Percentiles rank a stretch among this genome's conserved stretches.
Conservation (phyloP, 2,329 filamentous ascomycete genomes). For the Colletotrichum coccodes region DNA sequence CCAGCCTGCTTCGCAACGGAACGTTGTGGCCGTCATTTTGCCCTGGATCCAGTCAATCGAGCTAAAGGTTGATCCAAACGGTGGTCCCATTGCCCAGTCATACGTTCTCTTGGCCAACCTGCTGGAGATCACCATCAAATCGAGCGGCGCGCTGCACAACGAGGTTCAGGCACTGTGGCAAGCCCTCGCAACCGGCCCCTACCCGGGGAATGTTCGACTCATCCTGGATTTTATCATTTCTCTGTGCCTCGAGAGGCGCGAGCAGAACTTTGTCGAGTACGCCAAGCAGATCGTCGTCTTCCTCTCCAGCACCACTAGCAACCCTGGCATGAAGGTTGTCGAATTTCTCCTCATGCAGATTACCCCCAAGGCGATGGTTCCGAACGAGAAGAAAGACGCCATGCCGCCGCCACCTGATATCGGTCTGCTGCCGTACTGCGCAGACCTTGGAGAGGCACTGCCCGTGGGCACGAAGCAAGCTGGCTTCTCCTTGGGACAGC, state of each 20-base stretch:
- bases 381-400: conserved; percentile 81
- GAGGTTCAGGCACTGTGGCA: conserved; percentile 99
- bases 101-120: conserved; percentile 96
- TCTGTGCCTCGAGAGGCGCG: conserved; percentile 89
- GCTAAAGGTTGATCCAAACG: conserved; percentile 89
- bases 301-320: conserved; percentile 79
- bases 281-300: conserved; percentile 99
- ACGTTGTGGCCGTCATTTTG: conserved; percentile 92
- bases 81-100: conserved; percentile 88
- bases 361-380: conserved; percentile 95
- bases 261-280: conserved; percentile 98
- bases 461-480: conserved; percentile 92
- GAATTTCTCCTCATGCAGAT: conserved; percentile 94
- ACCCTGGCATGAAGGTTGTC: conserved; percentile 87
- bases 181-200: conserved; percentile 90
- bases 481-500: conserved; percentile 90
- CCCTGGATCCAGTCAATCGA: conserved; percentile 98
- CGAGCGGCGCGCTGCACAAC: conserved; percentile 87
- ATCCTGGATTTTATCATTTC: conserved; percentile 97
- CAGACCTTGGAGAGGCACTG: conserved; percentile 81
- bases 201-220: conserved; percentile 92
- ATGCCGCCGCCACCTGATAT: conserved; percentile 78
- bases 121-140: conserved; percentile 95
- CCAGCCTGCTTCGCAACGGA: conserved; percentile 84
- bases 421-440: conserved; percentile 84